Conservation (phyloP, 1,284 basidiomycete species). For the Rhodotorula sp. region DNA sequence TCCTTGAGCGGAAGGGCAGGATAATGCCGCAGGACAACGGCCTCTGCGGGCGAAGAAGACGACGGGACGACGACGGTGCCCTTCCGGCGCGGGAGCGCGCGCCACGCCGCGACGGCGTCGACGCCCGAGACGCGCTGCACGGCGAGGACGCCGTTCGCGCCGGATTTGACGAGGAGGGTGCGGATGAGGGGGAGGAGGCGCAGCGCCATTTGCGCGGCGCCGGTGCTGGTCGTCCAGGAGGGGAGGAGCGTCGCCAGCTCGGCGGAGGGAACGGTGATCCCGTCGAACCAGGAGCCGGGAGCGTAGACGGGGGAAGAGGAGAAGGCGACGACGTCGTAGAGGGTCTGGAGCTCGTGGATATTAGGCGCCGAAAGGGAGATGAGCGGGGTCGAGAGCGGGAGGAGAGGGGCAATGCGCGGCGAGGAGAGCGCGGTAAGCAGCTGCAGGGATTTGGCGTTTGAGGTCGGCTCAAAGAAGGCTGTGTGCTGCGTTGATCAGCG, state of each 20-base stretch:
- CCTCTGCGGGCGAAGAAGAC: slow-evolving; percentile 46
- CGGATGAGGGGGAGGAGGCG: slow-evolving; percentile 71
- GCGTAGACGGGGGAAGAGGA: slow-evolving; percentile 52
- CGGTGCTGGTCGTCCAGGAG: slow-evolving; percentile 52
- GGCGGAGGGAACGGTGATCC: slow-evolving; percentile 18
- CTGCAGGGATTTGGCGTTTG: slow-evolving; percentile 70
- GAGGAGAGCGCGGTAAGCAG: slow-evolving; percentile 66
- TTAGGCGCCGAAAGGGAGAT: slow-evolving; percentile 78
- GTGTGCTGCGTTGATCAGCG: not conserved
- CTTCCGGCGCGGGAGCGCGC: slow-evolving; percentile 2
- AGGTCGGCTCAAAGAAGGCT: slow-evolving; percentile 74
- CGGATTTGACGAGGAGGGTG: slow-evolving; percentile 79
- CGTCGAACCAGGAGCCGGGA: slow-evolving; percentile 64
- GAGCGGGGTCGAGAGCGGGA: slow-evolving; percentile 26
- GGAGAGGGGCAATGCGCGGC: slow-evolving; percentile 42
- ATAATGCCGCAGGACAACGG: slow-evolving; percentile 70
- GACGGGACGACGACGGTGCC: slow-evolving; percentile 28
- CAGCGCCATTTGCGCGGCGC: slow-evolving; percentile 74
- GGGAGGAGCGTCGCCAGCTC: slow-evolving; percentile 18
- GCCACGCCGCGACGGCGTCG: slow-evolving; percentile 27
- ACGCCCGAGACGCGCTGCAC: slow-evolving; percentile 42
- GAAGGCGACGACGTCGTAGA: slow-evolving; percentile 59
- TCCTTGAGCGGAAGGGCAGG: slow-evolving; percentile 59
- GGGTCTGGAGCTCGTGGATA: slow-evolving; percentile 67
- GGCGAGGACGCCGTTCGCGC: slow-evolving; percentile 57